A percentile compares a stretch with the other conserved stretches of the same genome.
phyloP scores from a whole-genome alignment of 129 eudicot species.

The Rutidosis leptorrhynchoides region DNA sequence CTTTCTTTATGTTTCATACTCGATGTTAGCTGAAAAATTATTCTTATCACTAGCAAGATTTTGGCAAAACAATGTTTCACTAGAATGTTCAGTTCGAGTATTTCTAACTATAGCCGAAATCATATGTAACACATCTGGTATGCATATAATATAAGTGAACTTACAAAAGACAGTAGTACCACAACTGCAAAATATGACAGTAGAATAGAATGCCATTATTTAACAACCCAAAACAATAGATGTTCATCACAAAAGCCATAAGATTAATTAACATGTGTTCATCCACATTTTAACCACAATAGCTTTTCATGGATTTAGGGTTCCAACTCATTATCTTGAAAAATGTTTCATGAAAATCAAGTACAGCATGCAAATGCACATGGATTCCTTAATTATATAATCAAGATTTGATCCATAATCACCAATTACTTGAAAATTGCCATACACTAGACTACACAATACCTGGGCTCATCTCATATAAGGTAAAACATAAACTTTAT shows the following conservation, averaged over 20 bases:
- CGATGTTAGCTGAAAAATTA: too few relatives aligned
- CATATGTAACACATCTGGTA: not conserved
- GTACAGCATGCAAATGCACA: too few relatives aligned
- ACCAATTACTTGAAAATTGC: slow-evolving; percentile 6
- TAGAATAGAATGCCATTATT: not conserved
- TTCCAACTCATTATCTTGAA: not conserved
- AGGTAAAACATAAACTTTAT: slow-evolving; percentile 22
- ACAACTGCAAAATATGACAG: not conserved
- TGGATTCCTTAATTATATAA: not conserved
- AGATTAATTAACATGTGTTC: not conserved
- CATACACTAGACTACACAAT: slow-evolving; percentile 6
- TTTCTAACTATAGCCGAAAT: not conserved
- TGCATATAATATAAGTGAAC: too few relatives aligned
- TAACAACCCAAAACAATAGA: not conserved
- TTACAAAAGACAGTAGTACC: not conserved
- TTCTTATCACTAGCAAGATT: too few relatives aligned
- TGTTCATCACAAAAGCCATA: not conserved
- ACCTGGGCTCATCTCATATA: slow-evolving; percentile 24
- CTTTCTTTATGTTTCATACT: too few relatives aligned
- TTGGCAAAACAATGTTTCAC: too few relatives aligned
- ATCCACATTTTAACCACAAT: not conserved
- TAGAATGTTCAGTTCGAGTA: too few relatives aligned
- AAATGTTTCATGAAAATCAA: slow-evolving; percentile 4
- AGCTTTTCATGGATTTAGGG: not conserved
- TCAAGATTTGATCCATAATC: slow-evolving; percentile 17